Conservation (phyloP, 768 basidiomycete species). For the Harrya chromipes region DNA sequence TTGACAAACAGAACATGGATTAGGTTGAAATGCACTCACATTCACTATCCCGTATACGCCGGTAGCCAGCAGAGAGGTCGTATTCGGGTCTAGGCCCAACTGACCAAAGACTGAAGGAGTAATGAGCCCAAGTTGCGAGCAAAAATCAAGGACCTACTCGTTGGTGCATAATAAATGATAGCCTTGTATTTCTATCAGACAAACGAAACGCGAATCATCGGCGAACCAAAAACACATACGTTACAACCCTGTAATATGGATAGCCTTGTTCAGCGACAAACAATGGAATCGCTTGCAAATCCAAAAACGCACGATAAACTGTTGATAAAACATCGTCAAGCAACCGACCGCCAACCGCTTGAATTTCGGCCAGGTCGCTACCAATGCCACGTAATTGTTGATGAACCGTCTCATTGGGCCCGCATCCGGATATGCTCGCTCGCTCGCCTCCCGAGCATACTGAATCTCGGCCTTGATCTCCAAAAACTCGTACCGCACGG, state of each 20-base stretch:
- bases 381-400: conserved; percentile 24
- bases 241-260: conserved; percentile 22
- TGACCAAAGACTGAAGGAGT: conserved; percentile 36
- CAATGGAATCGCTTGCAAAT: background rate
- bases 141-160: conserved; percentile 14
- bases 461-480: conserved; percentile 39
- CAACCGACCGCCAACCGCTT: conserved; percentile 30
- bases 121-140: conserved; percentile 11
- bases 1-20: background rate
- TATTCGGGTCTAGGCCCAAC: conserved; percentile 38
- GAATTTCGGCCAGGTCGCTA: conserved; percentile 31
- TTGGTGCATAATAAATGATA: conserved; percentile 28
- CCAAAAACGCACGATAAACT: conserved; percentile 27
- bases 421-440: conserved; percentile 21
- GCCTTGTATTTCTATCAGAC: conserved; percentile 17
- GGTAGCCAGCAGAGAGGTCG: conserved; percentile 41
- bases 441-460: conserved; percentile 23
- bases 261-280: background rate
- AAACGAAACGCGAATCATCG: background rate
- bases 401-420: conserved; percentile 12
- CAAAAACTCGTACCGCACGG: conserved; percentile 37
- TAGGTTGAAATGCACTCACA: conserved; percentile 6
- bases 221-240: conserved; percentile 13
- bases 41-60: conserved; percentile 40
- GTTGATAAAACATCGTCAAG: conserved; percentile 33